These are phyloP conservation scores for Trametes coccinea DNA, from an alignment of 768 basidiomycete species.

Conservation along the genomic window DNA sequence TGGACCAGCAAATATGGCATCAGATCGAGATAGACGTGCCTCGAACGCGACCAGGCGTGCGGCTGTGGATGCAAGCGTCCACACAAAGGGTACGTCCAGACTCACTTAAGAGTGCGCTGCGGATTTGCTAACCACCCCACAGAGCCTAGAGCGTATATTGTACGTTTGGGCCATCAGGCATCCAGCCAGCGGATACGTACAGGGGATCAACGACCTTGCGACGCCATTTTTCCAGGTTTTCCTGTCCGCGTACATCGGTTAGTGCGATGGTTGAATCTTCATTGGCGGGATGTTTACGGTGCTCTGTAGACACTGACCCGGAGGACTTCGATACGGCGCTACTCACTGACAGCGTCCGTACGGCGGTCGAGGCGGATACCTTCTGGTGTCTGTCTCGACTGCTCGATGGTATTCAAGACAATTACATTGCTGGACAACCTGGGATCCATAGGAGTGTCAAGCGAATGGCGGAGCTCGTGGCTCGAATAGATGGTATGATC, in stretches of 20 bases:
- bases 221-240: slow-evolving; percentile 99
- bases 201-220: slow-evolving; percentile 98
- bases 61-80: slow-evolving; percentile 85
- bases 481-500: slow-evolving; percentile 87
- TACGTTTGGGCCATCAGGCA: slow-evolving; percentile 99
- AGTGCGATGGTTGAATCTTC: slow-evolving; percentile 22
- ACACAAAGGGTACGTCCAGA: slow-evolving; percentile 76
- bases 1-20: slow-evolving; percentile 99
- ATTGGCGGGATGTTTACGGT: not conserved
- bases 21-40: slow-evolving; percentile 99
- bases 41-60: slow-evolving; percentile 87
- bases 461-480: slow-evolving; percentile 92
- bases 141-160: slow-evolving; percentile 92
- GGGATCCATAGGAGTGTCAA: slow-evolving; percentile 93
- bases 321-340: slow-evolving; percentile 81
- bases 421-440: slow-evolving; percentile 95
- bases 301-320: slow-evolving; percentile 76
- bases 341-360: slow-evolving; percentile 68
- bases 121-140: not conserved
- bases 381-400: slow-evolving; percentile 98
- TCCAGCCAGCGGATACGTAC: slow-evolving; percentile 97
- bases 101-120: not conserved
- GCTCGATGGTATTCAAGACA: slow-evolving; percentile 96
- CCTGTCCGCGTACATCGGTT: slow-evolving; percentile 91
- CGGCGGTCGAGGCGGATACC: slow-evolving; percentile 93